Evolutionary conservation across 441 rosid genomes (phyloP), one percentile per base, ranked within the genome.

Genomic region (Aquilaria agallochum): DNA sequence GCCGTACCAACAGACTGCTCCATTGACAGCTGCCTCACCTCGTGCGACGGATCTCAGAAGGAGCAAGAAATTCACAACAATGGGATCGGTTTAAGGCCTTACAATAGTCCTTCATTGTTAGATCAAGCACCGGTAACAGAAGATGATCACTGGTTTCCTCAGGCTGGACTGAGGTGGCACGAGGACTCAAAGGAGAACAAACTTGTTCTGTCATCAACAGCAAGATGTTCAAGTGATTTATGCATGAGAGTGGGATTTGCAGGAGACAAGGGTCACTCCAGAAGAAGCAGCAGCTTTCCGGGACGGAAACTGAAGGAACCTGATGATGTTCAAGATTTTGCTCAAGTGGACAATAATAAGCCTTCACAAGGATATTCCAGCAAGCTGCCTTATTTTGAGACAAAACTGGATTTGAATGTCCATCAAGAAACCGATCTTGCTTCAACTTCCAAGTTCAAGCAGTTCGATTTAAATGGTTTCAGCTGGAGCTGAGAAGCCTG

Each of bases 401-500:
- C 86, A 68, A 83, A 86, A 64, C 85, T 95, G 50, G 98, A 95
- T 71, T 81, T 95, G 54, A 95, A 92, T 69, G 69, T 84, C 53
- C 85, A 72, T 31, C 88, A 70, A 0, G 95, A 88, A 40, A 78
- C 74, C 59, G 87, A 79, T 62, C 77, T 74, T 31, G 77, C 83
- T 62, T 70, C 83, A 55, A 75, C 71, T 53, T 73, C 85, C 45
- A 20, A 20, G 27, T 20, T 20, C 27, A 83, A 85, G 69, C 96
- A 89, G 64, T 76, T 92, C 3, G 98, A 95, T 72, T 74, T 90
- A 67, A 92, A 92, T 75, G 99, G 96, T 65, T 86, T 85, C 65
- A 84, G 95, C 84, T 95, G 96, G 95, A 81, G 74, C 80, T 92
- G 81, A 92, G 56, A 62, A 40, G 27, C 27, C 27, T 20, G 27